Evolutionary conservation across 192 early-diverging fungal species (phyloP).

Genomic region (Backusella psychrophila): DNA sequence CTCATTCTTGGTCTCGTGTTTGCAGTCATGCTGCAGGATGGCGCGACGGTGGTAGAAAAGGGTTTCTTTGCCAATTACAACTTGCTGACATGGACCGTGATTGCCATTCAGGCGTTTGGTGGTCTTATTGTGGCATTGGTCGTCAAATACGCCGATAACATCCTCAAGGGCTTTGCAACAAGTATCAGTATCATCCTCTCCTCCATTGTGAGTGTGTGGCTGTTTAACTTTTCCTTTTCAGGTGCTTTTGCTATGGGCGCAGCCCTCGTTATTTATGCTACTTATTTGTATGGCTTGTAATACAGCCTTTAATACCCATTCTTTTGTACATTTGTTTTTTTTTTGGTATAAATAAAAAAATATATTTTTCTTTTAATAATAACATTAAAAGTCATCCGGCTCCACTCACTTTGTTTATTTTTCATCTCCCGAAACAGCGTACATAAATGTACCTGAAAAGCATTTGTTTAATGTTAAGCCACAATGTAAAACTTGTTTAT

Average conservation of each 20-base stretch:
- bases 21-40: conserved; percentile 79
- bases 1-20: conserved; percentile 75
- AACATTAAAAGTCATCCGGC: background rate
- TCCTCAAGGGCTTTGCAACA: conserved; percentile 99
- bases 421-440: background rate
- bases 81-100: conserved; percentile 75
- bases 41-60: conserved; percentile 56
- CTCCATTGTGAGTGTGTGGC: conserved; percentile 73
- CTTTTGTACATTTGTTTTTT: background rate
- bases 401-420: background rate
- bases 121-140: conserved; percentile 95
- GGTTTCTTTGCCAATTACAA: conserved; percentile 96
- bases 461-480: background rate
- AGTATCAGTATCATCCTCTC: conserved; percentile 94
- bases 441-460: background rate
- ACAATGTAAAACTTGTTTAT: background rate
- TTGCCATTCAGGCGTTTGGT: conserved; percentile 85
- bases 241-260: conserved; percentile 72
- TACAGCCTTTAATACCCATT: background rate
- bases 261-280: conserved; percentile 69
- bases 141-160: conserved; percentile 98
- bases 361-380: background rate
- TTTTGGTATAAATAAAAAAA: background rate
- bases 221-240: conserved; percentile 83
- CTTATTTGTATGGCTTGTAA: conserved; percentile 68